These are phyloP conservation scores for Euphrasia arctica DNA, from an alignment of 305 asterid genomes.

Conservation along the genomic window DNA sequence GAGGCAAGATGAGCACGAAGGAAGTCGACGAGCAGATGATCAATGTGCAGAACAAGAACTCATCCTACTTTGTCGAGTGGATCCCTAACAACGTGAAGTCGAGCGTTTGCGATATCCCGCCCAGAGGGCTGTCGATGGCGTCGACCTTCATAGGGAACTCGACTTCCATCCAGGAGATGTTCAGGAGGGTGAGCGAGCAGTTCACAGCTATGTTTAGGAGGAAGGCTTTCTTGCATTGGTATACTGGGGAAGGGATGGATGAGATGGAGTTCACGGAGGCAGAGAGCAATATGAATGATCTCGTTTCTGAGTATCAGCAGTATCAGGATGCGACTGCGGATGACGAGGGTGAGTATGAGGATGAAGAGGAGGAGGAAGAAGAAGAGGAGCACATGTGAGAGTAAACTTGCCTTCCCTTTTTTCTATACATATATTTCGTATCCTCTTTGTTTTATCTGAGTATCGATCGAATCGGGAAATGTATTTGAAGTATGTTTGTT, in stretches of 20 bases:
- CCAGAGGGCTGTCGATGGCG: slow-evolving; percentile 80
- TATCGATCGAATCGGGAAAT: slow-evolving; percentile 24
- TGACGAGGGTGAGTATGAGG: slow-evolving; percentile 70
- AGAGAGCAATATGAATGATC: slow-evolving; percentile 89
- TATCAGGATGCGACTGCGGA: slow-evolving; percentile 89
- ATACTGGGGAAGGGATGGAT: slow-evolving; percentile 82
- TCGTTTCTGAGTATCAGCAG: slow-evolving; percentile 87
- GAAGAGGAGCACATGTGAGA: slow-evolving; percentile 30
- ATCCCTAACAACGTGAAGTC: slow-evolving; percentile 88
- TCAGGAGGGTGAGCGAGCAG: slow-evolving; percentile 78
- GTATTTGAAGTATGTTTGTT: slow-evolving; percentile 21
- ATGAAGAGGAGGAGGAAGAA: slow-evolving; percentile 53
- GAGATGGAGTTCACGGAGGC: slow-evolving; percentile 89
- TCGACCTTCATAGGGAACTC: slow-evolving; percentile 87
- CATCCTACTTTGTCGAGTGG: slow-evolving; percentile 85
- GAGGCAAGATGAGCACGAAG: slow-evolving; percentile 80
- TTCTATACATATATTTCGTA: slow-evolving; percentile 16
- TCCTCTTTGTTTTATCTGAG: slow-evolving; percentile 27
- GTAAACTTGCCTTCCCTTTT: not conserved
- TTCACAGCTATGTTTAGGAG: slow-evolving; percentile 86
- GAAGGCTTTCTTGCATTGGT: slow-evolving; percentile 90
- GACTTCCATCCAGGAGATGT: slow-evolving; percentile 83
- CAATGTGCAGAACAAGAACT: slow-evolving; percentile 79
- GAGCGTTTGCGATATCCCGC: slow-evolving; percentile 87
- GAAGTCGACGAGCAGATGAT: slow-evolving; percentile 85